These are phyloP conservation scores for Aspergillus coremiiformis DNA, from an alignment of 495 filamentous ascomycete genomes.

Conservation along the genomic window DNA sequence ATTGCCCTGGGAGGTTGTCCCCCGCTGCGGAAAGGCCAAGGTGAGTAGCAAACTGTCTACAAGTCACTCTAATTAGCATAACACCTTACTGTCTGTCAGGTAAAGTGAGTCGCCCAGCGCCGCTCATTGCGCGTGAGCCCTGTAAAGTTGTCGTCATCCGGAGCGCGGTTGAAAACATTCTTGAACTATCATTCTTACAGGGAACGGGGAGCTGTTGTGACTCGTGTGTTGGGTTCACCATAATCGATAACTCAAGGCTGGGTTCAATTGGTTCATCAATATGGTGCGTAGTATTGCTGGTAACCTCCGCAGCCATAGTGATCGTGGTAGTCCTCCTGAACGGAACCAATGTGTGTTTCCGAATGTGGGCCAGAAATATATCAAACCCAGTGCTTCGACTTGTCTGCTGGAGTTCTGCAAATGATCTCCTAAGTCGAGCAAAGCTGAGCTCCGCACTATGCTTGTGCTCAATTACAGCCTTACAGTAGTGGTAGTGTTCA, in stretches of 20 bases:
- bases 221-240: neutral
- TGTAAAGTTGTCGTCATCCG: neutral
- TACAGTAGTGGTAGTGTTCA: too few relatives aligned
- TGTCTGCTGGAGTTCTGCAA: constrained; percentile 1
- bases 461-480: constrained; percentile 6
- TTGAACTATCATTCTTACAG: neutral
- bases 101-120: neutral
- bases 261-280: neutral
- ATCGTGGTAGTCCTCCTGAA: neutral
- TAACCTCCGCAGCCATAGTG: too few relatives aligned
- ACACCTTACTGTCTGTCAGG: neutral
- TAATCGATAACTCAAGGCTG: neutral
- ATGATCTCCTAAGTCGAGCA: constrained; percentile 3
- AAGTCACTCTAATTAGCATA: neutral
- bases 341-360: neutral
- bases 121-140: neutral
- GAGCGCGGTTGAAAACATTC: neutral
- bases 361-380: constrained; percentile 1
- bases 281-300: neutral
- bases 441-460: constrained; percentile 8
- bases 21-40: neutral
- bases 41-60: neutral
- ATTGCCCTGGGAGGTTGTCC: neutral
- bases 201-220: neutral
- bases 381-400: neutral